Evolutionary conservation across 441 rosid genomes (phyloP).

Genomic region (Capsella rubella): DNA sequence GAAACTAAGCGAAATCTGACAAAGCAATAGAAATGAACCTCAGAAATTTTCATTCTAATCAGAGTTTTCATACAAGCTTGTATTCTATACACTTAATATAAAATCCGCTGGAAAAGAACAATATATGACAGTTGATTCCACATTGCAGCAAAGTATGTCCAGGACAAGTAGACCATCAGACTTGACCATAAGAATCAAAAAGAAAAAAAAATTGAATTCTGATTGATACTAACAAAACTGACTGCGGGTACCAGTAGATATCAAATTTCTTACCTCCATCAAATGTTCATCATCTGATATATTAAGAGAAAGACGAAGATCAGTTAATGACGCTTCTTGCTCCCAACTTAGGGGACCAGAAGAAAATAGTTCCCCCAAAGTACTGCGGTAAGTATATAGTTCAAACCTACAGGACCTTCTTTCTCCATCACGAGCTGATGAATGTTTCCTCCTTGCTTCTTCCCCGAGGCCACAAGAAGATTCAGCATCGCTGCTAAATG

Average conservation of each 20-base stretch:
- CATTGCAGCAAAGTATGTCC: conserved; percentile 44
- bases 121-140: conserved; percentile 46
- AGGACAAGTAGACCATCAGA: conserved; percentile 34
- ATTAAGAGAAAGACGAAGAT: conserved; percentile 67
- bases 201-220: conserved; percentile 32
- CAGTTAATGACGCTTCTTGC: conserved; percentile 69
- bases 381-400: conserved; percentile 63
- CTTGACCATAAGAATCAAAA: conserved; percentile 38
- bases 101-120: conserved; percentile 46
- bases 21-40: conserved; percentile 37
- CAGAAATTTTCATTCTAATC: conserved; percentile 42
- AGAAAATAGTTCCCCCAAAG: conserved; percentile 61
- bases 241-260: conserved; percentile 55
- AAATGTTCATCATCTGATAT: conserved; percentile 80
- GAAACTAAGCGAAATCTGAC: conserved; percentile 19
- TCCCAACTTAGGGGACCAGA: conserved; percentile 90
- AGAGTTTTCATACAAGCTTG: conserved; percentile 45
- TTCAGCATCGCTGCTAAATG: conserved; percentile 68
- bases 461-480: conserved; percentile 49
- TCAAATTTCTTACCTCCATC: conserved; percentile 73
- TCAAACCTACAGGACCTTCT: conserved; percentile 66
- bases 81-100: conserved; percentile 43
- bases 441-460: conserved; percentile 40
- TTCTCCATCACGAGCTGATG: conserved; percentile 47
- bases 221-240: conserved; percentile 46